Conservation (phyloP, 192 early-diverging fungal genomes). For the Glomus cerebriforme region DNA sequence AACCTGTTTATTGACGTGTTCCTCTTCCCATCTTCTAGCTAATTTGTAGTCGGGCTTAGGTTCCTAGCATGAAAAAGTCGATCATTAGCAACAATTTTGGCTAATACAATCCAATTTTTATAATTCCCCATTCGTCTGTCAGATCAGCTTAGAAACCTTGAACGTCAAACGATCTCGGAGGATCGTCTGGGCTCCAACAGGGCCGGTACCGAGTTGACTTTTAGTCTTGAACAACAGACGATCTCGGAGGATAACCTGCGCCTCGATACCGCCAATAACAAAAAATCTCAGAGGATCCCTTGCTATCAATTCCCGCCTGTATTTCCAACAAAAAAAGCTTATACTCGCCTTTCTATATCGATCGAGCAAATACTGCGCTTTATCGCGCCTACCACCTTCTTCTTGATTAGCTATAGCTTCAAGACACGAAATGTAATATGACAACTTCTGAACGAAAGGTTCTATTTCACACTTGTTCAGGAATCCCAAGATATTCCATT, state of each 20-base stretch:
- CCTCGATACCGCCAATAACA: slow-evolving; percentile 23
- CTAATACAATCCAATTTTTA: no score
- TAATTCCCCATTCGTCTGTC: slow-evolving; percentile 5
- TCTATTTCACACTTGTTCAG: slow-evolving; percentile 24
- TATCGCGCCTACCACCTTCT: slow-evolving; percentile 13
- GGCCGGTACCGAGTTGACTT: slow-evolving; percentile 27
- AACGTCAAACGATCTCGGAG: slow-evolving; percentile 18
- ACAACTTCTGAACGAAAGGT: slow-evolving; percentile 10
- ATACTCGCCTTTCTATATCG: slow-evolving; percentile 32
- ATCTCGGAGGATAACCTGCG: slow-evolving; percentile 9
- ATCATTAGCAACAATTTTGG: no score
- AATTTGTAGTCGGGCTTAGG: no score
- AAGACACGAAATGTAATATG: slow-evolving; percentile 24
- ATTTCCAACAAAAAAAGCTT: slow-evolving; percentile 16
- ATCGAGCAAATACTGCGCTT: slow-evolving; percentile 26
- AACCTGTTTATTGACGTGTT: no score
- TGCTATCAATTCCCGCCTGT: slow-evolving; percentile 16
- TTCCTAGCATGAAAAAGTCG: no score
- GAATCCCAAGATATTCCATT: slow-evolving; percentile 24
- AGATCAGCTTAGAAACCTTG: slow-evolving; percentile 28
- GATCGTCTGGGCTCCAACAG: slow-evolving; percentile 22
- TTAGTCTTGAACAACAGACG: slow-evolving; percentile 4
- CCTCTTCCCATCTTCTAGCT: no score
- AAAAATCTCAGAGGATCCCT: slow-evolving; percentile 22
- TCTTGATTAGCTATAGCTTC: slow-evolving; percentile 27